Evolutionary conservation across 352 stramenopile genomes (phyloP), one percentile per base, ranked within the genome.

Genomic region (Phytophthora constricta): DNA sequence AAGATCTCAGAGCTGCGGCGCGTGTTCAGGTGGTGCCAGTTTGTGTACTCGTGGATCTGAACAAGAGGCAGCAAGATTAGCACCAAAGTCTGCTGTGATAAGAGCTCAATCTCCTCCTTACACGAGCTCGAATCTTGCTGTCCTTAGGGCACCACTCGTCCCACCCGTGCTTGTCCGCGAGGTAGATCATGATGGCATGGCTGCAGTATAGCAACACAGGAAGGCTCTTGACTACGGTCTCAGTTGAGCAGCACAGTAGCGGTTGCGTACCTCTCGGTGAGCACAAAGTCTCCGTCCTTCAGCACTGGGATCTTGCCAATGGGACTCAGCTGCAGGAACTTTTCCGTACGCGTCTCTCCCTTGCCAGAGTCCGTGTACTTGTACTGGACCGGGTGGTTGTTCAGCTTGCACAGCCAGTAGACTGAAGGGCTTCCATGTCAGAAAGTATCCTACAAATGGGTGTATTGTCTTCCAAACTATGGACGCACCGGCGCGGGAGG

Each of bases 21-120:
- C 52, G 82, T 76, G 62, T 91, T 90, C 39, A 82, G 77, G 75
- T 92, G 84, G 62, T 92, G 84, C 84, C 84, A 92, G 70, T 92
- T 80, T 65, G 76, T 88, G 72, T 92, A 92, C 74, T 92, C 84
- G 52, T 90, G 69, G 67, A 92, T 92, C 82, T 92, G 57, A 5
- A 11, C 16, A 31, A 46, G 27, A 34, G 51, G 1, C 4, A 31
- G 50, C n/a, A n/a, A n/a, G n/a, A n/a, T 28, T 14, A 22, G 33
- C 53, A n/a, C 5, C 20, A 2, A 37, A 42, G 14, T 62, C 13
- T 51, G 22, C 27, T 20, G 8, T 14, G 46, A 45, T 14, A 57
- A 56, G 5, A 13, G 19, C 59, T 31, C 9, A 11, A 16, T 31
- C n/a, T 49, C 9, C 16, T 42, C 63, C 74, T 26, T 75, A 90